Conservation (phyloP, 371 early-diverging fungal species). For the Apophysomyces variabilis region DNA sequence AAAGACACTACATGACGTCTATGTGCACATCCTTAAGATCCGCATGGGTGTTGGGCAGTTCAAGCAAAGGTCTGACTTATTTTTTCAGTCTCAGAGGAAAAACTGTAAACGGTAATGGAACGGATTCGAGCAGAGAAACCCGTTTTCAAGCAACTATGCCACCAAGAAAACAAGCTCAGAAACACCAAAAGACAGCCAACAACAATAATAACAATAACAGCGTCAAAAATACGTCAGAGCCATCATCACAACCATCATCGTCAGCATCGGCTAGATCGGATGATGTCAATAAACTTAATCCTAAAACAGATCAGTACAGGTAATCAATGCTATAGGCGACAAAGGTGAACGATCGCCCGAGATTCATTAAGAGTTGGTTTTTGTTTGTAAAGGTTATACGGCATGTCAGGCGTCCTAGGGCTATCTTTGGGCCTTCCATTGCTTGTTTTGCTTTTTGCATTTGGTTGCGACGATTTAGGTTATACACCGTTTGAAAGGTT, state of each 20-base stretch:
- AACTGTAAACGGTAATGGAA: too few relatives aligned
- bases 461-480: slow-evolving; percentile 64
- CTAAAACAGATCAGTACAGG: slow-evolving; percentile 66
- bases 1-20: too few relatives aligned
- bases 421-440: slow-evolving; percentile 66
- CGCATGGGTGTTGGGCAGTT: too few relatives aligned
- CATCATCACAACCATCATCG: not conserved
- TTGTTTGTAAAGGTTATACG: slow-evolving; percentile 59
- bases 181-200: not conserved
- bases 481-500: slow-evolving; percentile 46
- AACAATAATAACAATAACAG: not conserved
- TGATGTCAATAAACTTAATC: slow-evolving; percentile 37
- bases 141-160: slow-evolving; percentile 1
- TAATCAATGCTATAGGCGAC: slow-evolving; percentile 22
- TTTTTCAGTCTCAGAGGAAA: too few relatives aligned
- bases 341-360: not conserved
- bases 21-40: too few relatives aligned
- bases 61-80: too few relatives aligned
- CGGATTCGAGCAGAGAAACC: not conserved
- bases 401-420: slow-evolving; percentile 71
- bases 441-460: slow-evolving; percentile 68
- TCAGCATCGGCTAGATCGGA: slow-evolving; percentile 1
- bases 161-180: not conserved
- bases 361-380: not conserved
- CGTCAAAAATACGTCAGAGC: not conserved